Evolutionary conservation across 2,329 filamentous ascomycete genomes (phyloP), one percentile per base, ranked within the genome.

Genomic region (Trematosphaeria pertusa): DNA sequence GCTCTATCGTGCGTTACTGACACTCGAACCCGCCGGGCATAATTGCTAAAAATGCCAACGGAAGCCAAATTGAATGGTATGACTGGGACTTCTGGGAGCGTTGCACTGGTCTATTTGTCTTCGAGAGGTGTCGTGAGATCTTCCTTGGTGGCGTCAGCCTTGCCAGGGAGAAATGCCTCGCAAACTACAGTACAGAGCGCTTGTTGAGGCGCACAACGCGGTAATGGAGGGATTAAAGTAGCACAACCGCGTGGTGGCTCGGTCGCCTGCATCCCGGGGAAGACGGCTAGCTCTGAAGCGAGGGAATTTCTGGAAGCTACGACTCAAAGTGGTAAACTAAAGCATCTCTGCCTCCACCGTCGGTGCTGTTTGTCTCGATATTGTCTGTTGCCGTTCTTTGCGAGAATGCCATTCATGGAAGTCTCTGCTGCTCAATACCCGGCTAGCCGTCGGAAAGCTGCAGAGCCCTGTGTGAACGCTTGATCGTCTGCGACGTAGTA

Each of bases 241-340:
- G 38, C 50, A 57, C 54, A 43, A 56, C 56, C 52, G 49, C 54
- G 51, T 61, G 58, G 43, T 51, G 31, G 33, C 28, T 26, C 46
- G 50, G 48, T 30, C 37, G 33, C 5, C 15, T 14, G 33, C 49
- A 54, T 51, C 28, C 34, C n/a, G n/a, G n/a, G 9, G 19, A 40
- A 17, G 14, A 37, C 20, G 5, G 30, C 35, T 24, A 22, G 12
- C 10, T 26, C 12, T 11, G 40, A 46, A 43, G 35, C 38, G 39
- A 43, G 15, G 26, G 20, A 21, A 41, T 3, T 30, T 5, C 4
- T 22, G 8, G 20, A 18, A 38, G 31, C 36, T 12, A 17, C 4
- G 30, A 18, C 35, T 36, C 12, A 12, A 20, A 38, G 44, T 14
- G 37, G 37, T 17, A 36, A 12, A 38, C 36, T 36, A 42, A 43